phyloP scores from a whole-genome alignment of 2,329 filamentous ascomycete species.

The Neofusicoccum umdonicola region DNA sequence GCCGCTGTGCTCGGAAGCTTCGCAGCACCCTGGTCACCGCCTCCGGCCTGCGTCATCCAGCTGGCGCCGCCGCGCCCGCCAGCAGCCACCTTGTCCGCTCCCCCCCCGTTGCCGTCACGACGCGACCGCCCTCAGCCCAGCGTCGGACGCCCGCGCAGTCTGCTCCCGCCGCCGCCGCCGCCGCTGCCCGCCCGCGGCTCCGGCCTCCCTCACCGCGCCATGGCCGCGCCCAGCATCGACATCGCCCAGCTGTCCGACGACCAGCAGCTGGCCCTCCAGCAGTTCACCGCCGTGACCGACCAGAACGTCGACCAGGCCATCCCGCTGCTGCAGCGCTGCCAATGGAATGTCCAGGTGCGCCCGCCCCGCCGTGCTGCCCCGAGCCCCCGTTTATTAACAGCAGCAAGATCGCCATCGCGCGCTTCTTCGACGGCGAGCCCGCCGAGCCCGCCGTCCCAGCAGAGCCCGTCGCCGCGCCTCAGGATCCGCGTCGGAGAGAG shows the following conservation, averaged over 20 bases:
- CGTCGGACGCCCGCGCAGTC: not conserved
- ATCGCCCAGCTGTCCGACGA: slow-evolving; percentile 68
- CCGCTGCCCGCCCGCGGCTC: not conserved
- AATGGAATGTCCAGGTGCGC: slow-evolving; percentile 90
- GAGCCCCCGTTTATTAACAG: slow-evolving; percentile 20
- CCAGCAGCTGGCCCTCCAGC: slow-evolving; percentile 82
- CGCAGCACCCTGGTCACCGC: slow-evolving; percentile 8
- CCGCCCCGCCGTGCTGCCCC: not conserved
- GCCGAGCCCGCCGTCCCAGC: slow-evolving; percentile 73
- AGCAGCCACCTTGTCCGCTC: slow-evolving; percentile 3
- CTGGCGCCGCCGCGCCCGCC: not conserved
- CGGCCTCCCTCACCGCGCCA: not conserved
- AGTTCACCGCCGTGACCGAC: slow-evolving; percentile 84
- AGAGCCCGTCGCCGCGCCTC: slow-evolving; percentile 62
- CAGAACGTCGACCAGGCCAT: slow-evolving; percentile 76
- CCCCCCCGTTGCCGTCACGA: too few species aligned
- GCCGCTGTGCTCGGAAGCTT: slow-evolving; percentile 11
- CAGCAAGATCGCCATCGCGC: slow-evolving; percentile 82
- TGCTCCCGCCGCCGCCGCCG: not conserved
- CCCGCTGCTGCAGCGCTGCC: slow-evolving; percentile 74
- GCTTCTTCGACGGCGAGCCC: slow-evolving; percentile 96
- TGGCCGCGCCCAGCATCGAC: slow-evolving; percentile 42
- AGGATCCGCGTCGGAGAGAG: slow-evolving; percentile 64
- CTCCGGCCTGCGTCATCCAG: slow-evolving; percentile 15
- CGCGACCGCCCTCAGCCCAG: not conserved